A percentile compares a stretch with the other conserved stretches of the same genome.
Conservation (phyloP, 805 yeast species). For the Isabelozyma gotoi region DNA sequence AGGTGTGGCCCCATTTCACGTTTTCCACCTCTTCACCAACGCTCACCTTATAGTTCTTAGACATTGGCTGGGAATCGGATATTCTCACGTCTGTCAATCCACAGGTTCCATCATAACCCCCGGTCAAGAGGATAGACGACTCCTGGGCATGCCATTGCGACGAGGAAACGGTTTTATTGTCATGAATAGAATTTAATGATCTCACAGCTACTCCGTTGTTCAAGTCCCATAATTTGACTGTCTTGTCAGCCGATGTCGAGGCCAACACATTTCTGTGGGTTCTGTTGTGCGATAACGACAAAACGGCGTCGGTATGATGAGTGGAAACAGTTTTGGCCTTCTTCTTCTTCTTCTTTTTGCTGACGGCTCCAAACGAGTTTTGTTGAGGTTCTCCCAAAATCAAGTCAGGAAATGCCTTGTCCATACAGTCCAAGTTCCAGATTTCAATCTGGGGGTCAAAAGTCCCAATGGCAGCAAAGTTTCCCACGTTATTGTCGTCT, state of each 20-base stretch:
- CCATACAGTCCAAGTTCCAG: constrained; percentile 92
- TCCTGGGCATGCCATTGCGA: constrained; percentile 80
- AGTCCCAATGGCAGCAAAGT: constrained; percentile 95
- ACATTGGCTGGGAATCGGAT: constrained; percentile 56
- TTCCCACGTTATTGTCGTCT: constrained; percentile 54
- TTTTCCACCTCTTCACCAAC: constrained; percentile 82
- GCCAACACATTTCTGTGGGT: constrained; percentile 82
- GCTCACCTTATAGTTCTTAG: constrained; percentile 62
- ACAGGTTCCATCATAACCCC: constrained; percentile 87
- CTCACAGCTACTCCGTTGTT: constrained; percentile 72
- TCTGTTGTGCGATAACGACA: constrained; percentile 81
- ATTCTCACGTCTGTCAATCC: constrained; percentile 86
- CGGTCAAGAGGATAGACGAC: constrained; percentile 73
- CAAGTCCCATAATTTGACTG: constrained; percentile 95
- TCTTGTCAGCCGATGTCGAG: constrained; percentile 92
- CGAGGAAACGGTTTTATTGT: constrained; percentile 76
- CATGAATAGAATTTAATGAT: constrained; percentile 69
- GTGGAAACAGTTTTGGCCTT: constrained; percentile 57
- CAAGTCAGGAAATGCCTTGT: constrained; percentile 91
- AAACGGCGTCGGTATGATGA: constrained; percentile 92
- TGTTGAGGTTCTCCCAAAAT: constrained; percentile 77
- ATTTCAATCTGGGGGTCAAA: constrained; percentile 97
- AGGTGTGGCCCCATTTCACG: constrained; percentile 64
- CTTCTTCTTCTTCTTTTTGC: constrained; percentile 52
- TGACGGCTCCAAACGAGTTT: constrained; percentile 37